Evolutionary conservation across 1,284 basidiomycete genomes (phyloP).

Genomic region (Rhodotorula sp.): DNA sequence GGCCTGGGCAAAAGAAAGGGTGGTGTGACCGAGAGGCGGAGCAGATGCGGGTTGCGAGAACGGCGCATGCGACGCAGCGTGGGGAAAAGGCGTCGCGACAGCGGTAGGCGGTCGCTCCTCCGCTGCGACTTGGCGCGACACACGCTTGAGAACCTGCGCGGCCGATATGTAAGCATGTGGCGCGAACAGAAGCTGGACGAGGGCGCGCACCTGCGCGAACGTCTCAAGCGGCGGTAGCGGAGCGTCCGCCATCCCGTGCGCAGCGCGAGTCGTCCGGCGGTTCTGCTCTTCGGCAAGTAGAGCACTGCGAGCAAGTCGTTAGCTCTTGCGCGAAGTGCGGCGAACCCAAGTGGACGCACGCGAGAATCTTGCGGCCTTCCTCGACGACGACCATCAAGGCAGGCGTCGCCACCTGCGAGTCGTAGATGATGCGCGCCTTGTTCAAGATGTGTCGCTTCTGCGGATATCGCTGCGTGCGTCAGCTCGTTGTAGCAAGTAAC

Average conservation of each 20-base stretch:
- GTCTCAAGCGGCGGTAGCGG: conserved; percentile 12
- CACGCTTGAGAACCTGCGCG: conserved; percentile 34
- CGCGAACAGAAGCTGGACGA: too few relatives aligned
- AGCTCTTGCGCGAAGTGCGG: background rate
- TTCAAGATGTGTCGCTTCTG: conserved; percentile 34
- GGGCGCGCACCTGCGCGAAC: conserved; percentile 25
- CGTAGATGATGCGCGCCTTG: conserved; percentile 34
- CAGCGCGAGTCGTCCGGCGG: conserved; percentile 24
- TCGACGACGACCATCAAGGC: conserved; percentile 36
- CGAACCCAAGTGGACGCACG: background rate
- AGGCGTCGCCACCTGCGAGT: conserved; percentile 27
- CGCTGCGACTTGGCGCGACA: conserved; percentile 21
- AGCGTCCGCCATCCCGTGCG: conserved; percentile 17
- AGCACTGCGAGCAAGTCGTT: background rate
- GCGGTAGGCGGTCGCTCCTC: background rate
- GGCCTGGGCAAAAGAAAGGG: conserved; percentile 20
- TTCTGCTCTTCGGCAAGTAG: conserved; percentile 31
- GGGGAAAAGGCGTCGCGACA: background rate
- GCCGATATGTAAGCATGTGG: background rate
- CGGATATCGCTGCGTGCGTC: background rate
- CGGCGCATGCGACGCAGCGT: background rate
- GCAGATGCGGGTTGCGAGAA: background rate
- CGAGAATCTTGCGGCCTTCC: conserved; percentile 35
- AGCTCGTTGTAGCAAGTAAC: background rate
- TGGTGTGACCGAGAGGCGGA: background rate